Evolutionary conservation across 768 basidiomycete genomes (phyloP), one percentile per base, ranked within the genome.

Genomic region (Termitomyces titanicus): DNA sequence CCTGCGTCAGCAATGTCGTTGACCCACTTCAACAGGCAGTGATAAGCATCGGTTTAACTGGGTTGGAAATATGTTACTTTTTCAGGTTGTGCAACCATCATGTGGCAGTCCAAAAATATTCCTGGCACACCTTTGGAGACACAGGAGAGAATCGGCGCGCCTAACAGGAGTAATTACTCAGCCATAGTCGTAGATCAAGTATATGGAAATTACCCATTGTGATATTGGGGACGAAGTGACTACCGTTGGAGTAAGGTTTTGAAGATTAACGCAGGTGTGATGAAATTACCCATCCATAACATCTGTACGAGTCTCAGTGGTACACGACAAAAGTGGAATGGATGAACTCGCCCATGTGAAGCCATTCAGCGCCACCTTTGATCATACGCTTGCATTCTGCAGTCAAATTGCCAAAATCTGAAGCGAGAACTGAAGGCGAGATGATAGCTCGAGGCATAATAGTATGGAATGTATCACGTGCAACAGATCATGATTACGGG

Each of bases 81-180:
- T 66, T 89, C 92, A 10, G 97, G 97, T 47, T 98, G 77, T 0
- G 94, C 70, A 18, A 99, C 97, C 97, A 99, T 99, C 97, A 98
- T 98, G 73, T 99, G 97, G 71, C 95, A 98, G 72, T 99, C 97
- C 96, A 99, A 98, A 77, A 94, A 98, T 63, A 98, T 97, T 51
- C 84, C 92, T 2, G 96, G 95, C 20, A 98, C 83, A 34, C 85
- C 83, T 70, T 94, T 94, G 51, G 81, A 77, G 20, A 99, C 86
- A 61, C 87, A 91, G 29, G 89, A 78, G 31, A 98, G 81, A 47
- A 98, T 82, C 7, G 96, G 95, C 33, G 92, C 86, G 55, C 95
- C 92, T 94, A 68, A 3, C 20, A 47, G 15, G 29, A 12, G 33
- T 27, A 42, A 53, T 34, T 60, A 18, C n/a, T 49, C 35, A 52